Conservation (phyloP, 495 filamentous ascomycete species). For the Lichenothelia convexa region DNA sequence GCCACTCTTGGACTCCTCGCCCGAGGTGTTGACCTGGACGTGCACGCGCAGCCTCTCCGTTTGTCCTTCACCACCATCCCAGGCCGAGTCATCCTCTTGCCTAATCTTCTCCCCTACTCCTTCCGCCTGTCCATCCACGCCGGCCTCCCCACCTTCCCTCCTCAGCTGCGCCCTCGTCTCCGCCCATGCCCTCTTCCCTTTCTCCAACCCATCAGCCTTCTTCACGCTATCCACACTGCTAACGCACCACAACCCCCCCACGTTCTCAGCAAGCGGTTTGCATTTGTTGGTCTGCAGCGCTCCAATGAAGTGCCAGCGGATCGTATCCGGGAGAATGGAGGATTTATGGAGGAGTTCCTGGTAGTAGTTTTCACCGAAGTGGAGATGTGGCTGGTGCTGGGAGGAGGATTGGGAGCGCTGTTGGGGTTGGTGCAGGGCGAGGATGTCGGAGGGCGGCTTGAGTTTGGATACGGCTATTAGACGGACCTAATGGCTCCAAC, state of each 20-base stretch:
- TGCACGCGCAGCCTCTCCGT: conserved; percentile 45
- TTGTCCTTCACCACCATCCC: conserved; percentile 17
- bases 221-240: conserved; percentile 75
- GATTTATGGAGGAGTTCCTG: conserved; percentile 86
- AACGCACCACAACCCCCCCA: conserved; percentile 84
- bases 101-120: conserved; percentile 1
- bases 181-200: conserved; percentile 42
- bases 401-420: conserved; percentile 30
- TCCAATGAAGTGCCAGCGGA: conserved; percentile 94
- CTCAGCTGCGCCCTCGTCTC: too few species aligned
- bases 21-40: conserved; percentile 89
- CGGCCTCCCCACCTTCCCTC: not conserved
- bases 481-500: conserved; percentile 43
- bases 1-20: conserved; percentile 71
- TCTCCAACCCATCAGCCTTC: conserved; percentile 68
- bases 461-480: conserved; percentile 88
- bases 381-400: too few species aligned
- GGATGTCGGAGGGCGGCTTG: conserved; percentile 75
- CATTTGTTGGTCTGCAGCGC: conserved; percentile 84
- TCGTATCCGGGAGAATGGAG: conserved; percentile 48
- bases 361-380: conserved; percentile 96
- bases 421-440: conserved; percentile 55
- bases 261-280: conserved; percentile 59
- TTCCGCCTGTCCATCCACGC: conserved; percentile 1
- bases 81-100: conserved; percentile 11